Conservation (phyloP, 352 stramenopile genomes). For the Phytopythium litorale region DNA sequence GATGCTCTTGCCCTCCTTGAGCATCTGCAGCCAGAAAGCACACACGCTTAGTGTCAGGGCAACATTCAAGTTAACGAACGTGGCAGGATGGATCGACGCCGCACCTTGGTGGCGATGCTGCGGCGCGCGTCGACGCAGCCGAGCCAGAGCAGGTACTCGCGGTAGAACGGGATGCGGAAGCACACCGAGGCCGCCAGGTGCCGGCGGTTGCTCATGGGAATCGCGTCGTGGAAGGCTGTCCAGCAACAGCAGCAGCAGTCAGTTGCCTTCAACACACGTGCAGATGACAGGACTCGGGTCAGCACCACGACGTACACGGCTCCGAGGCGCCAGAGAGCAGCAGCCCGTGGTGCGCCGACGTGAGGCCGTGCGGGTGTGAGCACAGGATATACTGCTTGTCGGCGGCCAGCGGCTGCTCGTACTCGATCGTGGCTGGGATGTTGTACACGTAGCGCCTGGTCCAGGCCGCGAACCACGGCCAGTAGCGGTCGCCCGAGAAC, state of each 20-base stretch:
- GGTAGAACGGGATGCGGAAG: slow-evolving; percentile 73
- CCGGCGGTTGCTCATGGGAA: slow-evolving; percentile 52
- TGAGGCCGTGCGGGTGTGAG: slow-evolving; percentile 70
- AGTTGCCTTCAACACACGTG: neutral
- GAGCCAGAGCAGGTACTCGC: slow-evolving; percentile 74
- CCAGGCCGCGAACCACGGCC: slow-evolving; percentile 51
- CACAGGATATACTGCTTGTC: slow-evolving; percentile 75
- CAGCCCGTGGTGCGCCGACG: slow-evolving; percentile 67
- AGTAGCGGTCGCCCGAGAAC: slow-evolving; percentile 52
- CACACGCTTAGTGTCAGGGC: too few species aligned
- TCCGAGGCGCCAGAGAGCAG: slow-evolving; percentile 53
- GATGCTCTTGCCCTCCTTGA: slow-evolving; percentile 66
- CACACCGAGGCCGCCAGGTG: slow-evolving; percentile 73
- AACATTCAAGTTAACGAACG: too few species aligned
- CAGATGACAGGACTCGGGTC: neutral
- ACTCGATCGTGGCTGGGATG: slow-evolving; percentile 60
- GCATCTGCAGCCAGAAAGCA: slow-evolving; percentile 20
- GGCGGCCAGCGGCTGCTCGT: slow-evolving; percentile 57
- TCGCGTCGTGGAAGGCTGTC: slow-evolving; percentile 66
- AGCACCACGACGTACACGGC: slow-evolving; percentile 28
- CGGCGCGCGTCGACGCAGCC: slow-evolving; percentile 72
- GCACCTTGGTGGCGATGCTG: slow-evolving; percentile 50
- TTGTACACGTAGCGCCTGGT: slow-evolving; percentile 22
- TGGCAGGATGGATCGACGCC: neutral
- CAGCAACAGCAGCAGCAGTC: slow-evolving; percentile 1